These are phyloP conservation scores for Hanseniaspora clermontiae DNA, from an alignment of 805 yeast species.

Conservation along the genomic window DNA sequence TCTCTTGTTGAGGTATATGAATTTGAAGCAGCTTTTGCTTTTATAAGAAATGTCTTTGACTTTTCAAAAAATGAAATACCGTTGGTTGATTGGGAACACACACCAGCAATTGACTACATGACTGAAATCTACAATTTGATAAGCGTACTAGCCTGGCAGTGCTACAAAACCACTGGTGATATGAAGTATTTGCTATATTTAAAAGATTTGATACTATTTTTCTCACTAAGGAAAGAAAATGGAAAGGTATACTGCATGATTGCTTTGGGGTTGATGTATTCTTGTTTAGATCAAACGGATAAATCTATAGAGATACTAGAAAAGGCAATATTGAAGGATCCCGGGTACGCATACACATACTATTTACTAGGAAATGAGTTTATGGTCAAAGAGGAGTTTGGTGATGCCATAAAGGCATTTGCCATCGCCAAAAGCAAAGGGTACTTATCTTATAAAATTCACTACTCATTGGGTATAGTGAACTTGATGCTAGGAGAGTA, in stretches of 20 bases:
- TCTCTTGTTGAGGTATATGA: constrained; percentile 2
- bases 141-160: constrained; percentile 1
- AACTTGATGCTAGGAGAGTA: constrained; percentile 75
- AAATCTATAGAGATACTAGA: neutral
- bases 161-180: constrained; percentile 10
- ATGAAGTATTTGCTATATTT: neutral
- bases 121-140: neutral
- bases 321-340: neutral
- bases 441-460: constrained; percentile 79
- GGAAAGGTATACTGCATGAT: neutral
- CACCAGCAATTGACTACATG: neutral
- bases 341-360: constrained; percentile 46
- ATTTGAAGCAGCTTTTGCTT: neutral
- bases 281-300: constrained; percentile 10
- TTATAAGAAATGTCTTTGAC: neutral
- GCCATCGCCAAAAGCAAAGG: constrained; percentile 65
- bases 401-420: constrained; percentile 74
- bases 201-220: neutral
- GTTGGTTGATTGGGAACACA: neutral
- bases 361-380: constrained; percentile 91
- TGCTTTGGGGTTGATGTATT: constrained; percentile 8
- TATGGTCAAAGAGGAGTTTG: constrained; percentile 78
- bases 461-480: constrained; percentile 93
- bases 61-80: neutral
- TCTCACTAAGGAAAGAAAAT: neutral